Conservation (phyloP, 2,329 filamentous ascomycete species). For the Xylariaceae sp. region DNA sequence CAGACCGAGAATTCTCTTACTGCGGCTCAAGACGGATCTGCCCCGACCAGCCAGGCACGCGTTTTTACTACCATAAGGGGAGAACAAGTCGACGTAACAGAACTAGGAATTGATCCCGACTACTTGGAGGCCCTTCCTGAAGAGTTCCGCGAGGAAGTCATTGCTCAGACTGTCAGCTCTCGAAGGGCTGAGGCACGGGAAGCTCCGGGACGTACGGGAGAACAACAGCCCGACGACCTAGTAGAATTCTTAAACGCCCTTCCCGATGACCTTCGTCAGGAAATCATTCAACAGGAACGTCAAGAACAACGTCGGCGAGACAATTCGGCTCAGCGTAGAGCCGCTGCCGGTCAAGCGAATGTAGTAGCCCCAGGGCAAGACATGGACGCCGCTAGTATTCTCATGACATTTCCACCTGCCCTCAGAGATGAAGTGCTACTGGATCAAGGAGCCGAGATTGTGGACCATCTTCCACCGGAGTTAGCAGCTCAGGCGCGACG, state of each 20-base stretch:
- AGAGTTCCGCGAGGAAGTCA: constrained; percentile 91
- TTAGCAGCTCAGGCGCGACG: constrained; percentile 82
- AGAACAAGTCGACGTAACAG: constrained; percentile 86
- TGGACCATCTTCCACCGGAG: constrained; percentile 79
- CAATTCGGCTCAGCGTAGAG: constrained; percentile 72
- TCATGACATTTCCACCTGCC: constrained; percentile 81
- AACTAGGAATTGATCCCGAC: constrained; percentile 87
- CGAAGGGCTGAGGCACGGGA: constrained; percentile 73
- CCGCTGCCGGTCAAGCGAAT: constrained; percentile 48
- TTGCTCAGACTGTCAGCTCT: constrained; percentile 82
- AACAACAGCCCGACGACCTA: constrained; percentile 73
- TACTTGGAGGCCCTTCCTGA: constrained; percentile 97
- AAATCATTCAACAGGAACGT: constrained; percentile 87
- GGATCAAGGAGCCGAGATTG: constrained; percentile 84
- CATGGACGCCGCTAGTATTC: constrained; percentile 89
- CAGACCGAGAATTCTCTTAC: constrained; percentile 31
- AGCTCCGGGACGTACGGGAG: constrained; percentile 63
- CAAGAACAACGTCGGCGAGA: constrained; percentile 84
- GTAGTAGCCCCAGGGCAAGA: constrained; percentile 47
- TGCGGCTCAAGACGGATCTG: constrained; percentile 35
- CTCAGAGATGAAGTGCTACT: constrained; percentile 83
- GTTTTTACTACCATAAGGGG: constrained; percentile 82
- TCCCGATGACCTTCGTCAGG: constrained; percentile 82
- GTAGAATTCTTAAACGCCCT: constrained; percentile 92
- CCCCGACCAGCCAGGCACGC: constrained; percentile 53